A percentile compares a stretch with the other conserved stretches of the same genome.
Conservation (phyloP, 768 basidiomycete species). For the Mycena vitilis region DNA sequence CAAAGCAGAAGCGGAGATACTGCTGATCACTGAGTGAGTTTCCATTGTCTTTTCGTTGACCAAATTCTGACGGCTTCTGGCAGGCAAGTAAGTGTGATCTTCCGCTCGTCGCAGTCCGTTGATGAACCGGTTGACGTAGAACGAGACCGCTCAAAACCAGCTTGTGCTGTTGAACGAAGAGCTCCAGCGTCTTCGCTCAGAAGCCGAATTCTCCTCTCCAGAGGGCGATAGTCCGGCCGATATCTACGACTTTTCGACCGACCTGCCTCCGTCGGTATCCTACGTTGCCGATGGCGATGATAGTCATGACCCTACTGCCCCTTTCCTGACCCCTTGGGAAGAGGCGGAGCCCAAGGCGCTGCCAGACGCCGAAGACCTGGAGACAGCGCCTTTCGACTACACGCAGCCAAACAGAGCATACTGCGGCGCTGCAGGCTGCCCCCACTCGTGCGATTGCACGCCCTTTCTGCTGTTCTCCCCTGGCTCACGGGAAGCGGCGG, state of each 20-base stretch:
- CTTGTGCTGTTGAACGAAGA: conserved; percentile 34
- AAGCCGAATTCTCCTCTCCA: conserved; percentile 32
- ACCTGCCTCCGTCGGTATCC: conserved; percentile 21
- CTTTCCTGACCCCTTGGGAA: conserved; percentile 33
- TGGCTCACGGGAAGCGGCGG: conserved; percentile 29
- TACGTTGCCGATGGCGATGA: conserved; percentile 13
- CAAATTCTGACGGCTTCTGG: conserved; percentile 3
- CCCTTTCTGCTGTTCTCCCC: conserved; percentile 33
- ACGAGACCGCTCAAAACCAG: conserved; percentile 34
- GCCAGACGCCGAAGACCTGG: conserved; percentile 22
- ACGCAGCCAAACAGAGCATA: conserved; percentile 9
- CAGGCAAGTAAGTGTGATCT: conserved; percentile 32
- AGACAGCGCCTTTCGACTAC: not conserved
- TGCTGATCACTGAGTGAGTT: conserved; percentile 30
- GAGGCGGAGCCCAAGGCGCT: conserved; percentile 16
- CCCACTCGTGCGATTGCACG: conserved; percentile 36
- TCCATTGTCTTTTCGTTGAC: not conserved
- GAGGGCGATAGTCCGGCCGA: conserved; percentile 34
- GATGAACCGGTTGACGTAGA: conserved; percentile 19
- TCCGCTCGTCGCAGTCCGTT: not conserved
- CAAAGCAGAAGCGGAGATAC: conserved; percentile 24
- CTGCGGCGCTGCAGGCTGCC: conserved; percentile 39
- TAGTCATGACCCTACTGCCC: conserved; percentile 6
- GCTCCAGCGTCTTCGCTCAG: conserved; percentile 30
- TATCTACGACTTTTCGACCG: conserved; percentile 15